Evolutionary conservation across 768 basidiomycete species (phyloP).

Genomic region (Pisolithus microcarpus): DNA sequence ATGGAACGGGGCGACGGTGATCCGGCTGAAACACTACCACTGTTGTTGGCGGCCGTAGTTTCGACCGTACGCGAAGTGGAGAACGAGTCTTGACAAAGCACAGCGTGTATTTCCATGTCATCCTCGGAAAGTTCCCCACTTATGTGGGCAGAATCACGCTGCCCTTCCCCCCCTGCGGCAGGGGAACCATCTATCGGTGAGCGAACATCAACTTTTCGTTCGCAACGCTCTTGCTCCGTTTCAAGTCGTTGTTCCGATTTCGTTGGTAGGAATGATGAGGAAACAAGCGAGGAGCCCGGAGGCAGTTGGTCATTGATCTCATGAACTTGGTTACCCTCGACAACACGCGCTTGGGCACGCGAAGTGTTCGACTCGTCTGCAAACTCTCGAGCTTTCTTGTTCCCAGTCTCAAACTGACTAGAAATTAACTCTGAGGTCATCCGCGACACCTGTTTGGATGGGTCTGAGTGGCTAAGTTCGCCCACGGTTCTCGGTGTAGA

Average conservation of each 20-base stretch:
- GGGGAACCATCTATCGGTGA: background rate
- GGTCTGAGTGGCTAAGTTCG: background rate
- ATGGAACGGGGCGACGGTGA: constrained; percentile 9
- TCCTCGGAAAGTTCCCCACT: constrained; percentile 4
- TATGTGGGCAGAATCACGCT: background rate
- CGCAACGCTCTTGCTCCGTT: background rate
- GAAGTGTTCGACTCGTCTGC: background rate
- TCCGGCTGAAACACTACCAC: background rate
- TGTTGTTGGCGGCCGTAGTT: background rate
- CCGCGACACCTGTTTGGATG: constrained; percentile 1
- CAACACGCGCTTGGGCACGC: background rate
- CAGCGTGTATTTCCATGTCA: constrained; percentile 2
- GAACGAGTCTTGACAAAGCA: background rate
- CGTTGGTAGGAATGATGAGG: background rate
- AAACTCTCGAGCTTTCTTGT: background rate
- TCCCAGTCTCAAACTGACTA: background rate
- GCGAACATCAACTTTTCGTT: background rate
- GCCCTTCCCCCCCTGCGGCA: background rate
- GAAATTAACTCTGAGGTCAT: constrained; percentile 1
- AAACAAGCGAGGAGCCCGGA: background rate
- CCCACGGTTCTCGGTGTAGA: constrained; percentile 14
- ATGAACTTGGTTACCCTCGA: background rate
- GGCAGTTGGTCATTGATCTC: background rate
- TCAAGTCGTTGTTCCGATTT: background rate
- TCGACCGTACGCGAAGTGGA: background rate